Base-by-base conservation (phyloP, 352 stramenopile species). In the Pythium insidiosum region DNA sequence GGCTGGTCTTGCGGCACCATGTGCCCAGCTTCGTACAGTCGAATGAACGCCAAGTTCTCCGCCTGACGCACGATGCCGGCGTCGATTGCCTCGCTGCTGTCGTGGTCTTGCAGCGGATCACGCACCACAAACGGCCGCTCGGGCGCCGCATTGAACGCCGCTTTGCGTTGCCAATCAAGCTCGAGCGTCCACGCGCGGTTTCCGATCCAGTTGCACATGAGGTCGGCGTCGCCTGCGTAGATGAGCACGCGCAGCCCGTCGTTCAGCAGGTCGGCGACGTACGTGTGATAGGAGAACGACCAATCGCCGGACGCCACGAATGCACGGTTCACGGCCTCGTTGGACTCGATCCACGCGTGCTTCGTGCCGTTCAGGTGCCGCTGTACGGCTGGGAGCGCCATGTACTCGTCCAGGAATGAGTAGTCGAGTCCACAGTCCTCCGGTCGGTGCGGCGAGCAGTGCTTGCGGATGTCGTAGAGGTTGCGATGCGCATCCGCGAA, bases 131-230 rank as follows among this genome's bases (percentile, higher is more conserved):
- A 68, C 1, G 48, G 26, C 4, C 28, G 51, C 34, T 69, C 63
- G 0, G 19, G 4, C 15, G 56, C 70, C 5, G 26, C 38, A 33
- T 93, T 81, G 65, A 97, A 98, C 2, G 68, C 77, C 6, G 70
- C 58, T 41, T 78, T 74, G 43, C 89, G 80, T n/a, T 60, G 55
- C 95, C 94, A 98, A 11, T 97, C 66, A 28, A 98, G 64, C 15
- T 60, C 79, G 1, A 77, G 50, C 0, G 88, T 97, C 93, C 91
- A 98, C 1, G 89, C 92, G 37, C 93, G 47, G 56, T 97, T 97
- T 18, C 94, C 95, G 25, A 97, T 55, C 72, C 95, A 98, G 55
- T 98, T 98, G 68, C 88, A 97, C 40, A 97, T 90, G 47, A 97
- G 95, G 56, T 97, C 93, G 16, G 81, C 39, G 16, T 45, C 39